phyloP scores from a whole-genome alignment of 768 basidiomycete species.

The Calocybe cyanea region DNA sequence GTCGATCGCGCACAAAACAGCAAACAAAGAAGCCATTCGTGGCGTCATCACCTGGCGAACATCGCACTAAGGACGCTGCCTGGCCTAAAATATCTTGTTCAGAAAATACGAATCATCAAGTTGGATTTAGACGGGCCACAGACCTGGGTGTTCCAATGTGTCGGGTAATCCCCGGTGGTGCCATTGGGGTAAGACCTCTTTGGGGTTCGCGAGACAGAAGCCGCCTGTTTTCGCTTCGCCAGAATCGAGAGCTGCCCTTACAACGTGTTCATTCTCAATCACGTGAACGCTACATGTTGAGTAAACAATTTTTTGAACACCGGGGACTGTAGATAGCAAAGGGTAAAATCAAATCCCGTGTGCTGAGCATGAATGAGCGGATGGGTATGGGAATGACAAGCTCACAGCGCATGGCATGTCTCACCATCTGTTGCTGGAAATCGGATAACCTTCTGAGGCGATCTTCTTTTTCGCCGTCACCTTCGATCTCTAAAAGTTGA shows the following conservation, averaged over 20 bases:
- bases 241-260: conserved; percentile 65
- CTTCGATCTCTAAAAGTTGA: conserved; percentile 45
- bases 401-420: conserved; percentile 93
- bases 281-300: conserved; percentile 97
- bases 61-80: conserved; percentile 64
- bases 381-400: conserved; percentile 7
- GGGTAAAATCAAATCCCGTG: conserved; percentile 7
- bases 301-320: conserved; percentile 81
- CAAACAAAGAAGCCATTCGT: conserved; percentile 98
- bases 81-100: conserved; percentile 31
- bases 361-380: conserved; percentile 2
- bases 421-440: conserved; percentile 90
- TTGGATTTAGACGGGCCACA: conserved; percentile 9
- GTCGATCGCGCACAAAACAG: conserved; percentile 59
- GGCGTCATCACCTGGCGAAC: conserved; percentile 75
- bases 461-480: conserved; percentile 53
- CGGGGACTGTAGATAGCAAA: conserved; percentile 59
- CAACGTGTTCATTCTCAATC: conserved; percentile 91
- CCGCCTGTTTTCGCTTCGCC: conserved; percentile 56
- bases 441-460: conserved; percentile 79
- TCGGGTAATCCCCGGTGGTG: conserved; percentile 69
- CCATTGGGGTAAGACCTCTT: conserved; percentile 79
- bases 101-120: conserved; percentile 1
- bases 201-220: conserved; percentile 67
- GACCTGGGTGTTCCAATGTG: conserved; percentile 57